Conservation (phyloP, 441 rosid genomes). For the Populus hybrid region DNA sequence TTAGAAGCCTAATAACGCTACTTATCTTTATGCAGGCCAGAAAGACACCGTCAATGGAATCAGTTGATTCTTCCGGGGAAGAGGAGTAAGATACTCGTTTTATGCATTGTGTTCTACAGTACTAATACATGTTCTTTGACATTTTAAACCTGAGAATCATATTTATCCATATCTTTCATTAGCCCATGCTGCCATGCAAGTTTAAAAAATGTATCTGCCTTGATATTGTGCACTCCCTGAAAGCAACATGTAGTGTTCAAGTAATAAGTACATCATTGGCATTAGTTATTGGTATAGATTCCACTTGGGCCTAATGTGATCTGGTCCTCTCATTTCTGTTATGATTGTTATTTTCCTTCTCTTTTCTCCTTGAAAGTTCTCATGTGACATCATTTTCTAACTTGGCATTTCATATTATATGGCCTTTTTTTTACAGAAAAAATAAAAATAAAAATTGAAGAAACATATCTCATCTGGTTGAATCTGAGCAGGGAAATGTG, state of each 20-base stretch:
- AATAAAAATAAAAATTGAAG: not conserved
- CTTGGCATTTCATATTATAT: not conserved
- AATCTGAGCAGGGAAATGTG: not conserved
- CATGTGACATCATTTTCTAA: not conserved
- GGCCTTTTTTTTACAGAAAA: not conserved
- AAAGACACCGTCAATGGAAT: constrained; percentile 80
- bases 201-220: not conserved
- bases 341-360: not conserved
- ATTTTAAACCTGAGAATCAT: constrained; percentile 12
- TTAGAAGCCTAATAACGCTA: constrained; percentile 14
- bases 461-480: not conserved
- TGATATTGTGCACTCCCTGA: not conserved
- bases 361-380: not conserved
- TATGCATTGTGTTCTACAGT: constrained; percentile 8
- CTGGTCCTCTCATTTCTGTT: not conserved
- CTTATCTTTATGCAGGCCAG: constrained; percentile 56
- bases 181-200: constrained; percentile 6
- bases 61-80: constrained; percentile 95
- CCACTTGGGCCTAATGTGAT: not conserved
- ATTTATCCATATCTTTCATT: not conserved
- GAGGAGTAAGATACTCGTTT: constrained; percentile 78
- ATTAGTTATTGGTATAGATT: not conserved
- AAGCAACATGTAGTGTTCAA: not conserved
- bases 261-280: not conserved
- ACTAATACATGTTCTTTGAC: constrained; percentile 8